These are phyloP conservation scores for Chaetomiaceae sp. DNA, from an alignment of 2,329 filamentous ascomycete species.

Conservation along the genomic window DNA sequence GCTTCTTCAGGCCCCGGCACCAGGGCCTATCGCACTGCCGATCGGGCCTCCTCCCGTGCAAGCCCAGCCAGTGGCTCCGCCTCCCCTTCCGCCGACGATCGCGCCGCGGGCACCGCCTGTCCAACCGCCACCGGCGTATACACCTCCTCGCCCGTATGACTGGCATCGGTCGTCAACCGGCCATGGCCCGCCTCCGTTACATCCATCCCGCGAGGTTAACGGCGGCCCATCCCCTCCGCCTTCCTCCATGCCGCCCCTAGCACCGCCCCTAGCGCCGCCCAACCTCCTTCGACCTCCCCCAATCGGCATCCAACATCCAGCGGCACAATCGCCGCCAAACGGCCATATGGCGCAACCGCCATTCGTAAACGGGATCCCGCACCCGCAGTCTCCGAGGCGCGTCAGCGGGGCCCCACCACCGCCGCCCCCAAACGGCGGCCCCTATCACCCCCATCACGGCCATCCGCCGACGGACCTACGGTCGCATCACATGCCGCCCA, in stretches of 20 bases:
- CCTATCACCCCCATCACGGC: constrained; percentile 37
- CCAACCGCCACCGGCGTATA: constrained; percentile 36
- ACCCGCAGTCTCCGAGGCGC: constrained; percentile 47
- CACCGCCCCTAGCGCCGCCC: constrained; percentile 28
- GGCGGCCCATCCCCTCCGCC: constrained; percentile 37
- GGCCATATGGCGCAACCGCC: constrained; percentile 38
- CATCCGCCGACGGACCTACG: constrained; percentile 33
- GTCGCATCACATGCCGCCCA: constrained; percentile 17
- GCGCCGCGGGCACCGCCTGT: constrained; percentile 32
- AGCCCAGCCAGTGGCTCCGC: constrained; percentile 21
- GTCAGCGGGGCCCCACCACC: constrained; percentile 40
- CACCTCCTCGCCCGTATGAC: constrained; percentile 39
- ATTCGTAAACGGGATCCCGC: constrained; percentile 43
- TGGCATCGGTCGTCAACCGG: constrained; percentile 51
- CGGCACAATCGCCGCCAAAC: constrained; percentile 40
- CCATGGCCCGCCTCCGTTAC: constrained; percentile 42
- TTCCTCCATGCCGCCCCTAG: constrained; percentile 25
- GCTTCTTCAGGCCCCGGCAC: constrained; percentile 32
- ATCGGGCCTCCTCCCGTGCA: constrained; percentile 22
- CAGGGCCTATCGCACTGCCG: constrained; percentile 19
- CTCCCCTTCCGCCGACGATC: constrained; percentile 28
- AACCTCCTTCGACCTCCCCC: constrained; percentile 45
- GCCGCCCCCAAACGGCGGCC: constrained; percentile 36
- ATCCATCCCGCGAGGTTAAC: constrained; percentile 43
- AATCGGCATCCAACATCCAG: constrained; percentile 11